Base-by-base conservation (phyloP, 495 filamentous ascomycete genomes). In the Neohortaea acidophila region DNA sequence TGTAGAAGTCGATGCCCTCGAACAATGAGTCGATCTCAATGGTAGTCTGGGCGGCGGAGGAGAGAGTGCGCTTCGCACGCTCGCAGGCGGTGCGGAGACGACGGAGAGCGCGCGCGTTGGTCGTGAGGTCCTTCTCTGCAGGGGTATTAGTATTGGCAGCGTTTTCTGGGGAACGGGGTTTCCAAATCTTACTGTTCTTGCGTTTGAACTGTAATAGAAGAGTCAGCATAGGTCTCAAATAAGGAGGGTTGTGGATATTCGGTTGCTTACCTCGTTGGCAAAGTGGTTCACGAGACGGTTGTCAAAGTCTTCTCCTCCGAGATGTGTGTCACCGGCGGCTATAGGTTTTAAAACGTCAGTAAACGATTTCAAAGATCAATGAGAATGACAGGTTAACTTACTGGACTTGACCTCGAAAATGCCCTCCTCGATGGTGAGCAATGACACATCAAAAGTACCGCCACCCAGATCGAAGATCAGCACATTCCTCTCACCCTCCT, bases 401-500 rank as follows among this genome's bases (percentile, higher is more conserved):
- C 89, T 96, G 24, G 89, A 81, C 72, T 87, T 92, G 60, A 97
- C 89, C 55, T 93, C 93, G 73, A 96, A 96, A 63, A 96, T 91
- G 75, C 89, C 89, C 66, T 92, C 87, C 67, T 96, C 85, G 57
- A 96, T 96, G 64, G 87, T 92, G 37, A 96, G 72, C 38, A 96
- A 84, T 36, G 87, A 94, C 13, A 97, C 91, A 92, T 96, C 89
- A 67, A 96, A 97, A 59, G 91, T 96, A 72, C 89, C 89, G 73
- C 91, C 89, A 73, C 89, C 91, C 43, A 97, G 69, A 72, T 97
- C 89, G 73, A 94, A 97, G 68, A 97, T 96, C 48, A 97, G 75
- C 49, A 96, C 91, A 62, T 97, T 92, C 51, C 89, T 82, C 73
- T 94, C 89, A 69, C 91, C 93, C 66, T 77, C 75, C 28, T 72